Conservation (phyloP, 352 stramenopile genomes). For the Elongisporangium undulatum region DNA sequence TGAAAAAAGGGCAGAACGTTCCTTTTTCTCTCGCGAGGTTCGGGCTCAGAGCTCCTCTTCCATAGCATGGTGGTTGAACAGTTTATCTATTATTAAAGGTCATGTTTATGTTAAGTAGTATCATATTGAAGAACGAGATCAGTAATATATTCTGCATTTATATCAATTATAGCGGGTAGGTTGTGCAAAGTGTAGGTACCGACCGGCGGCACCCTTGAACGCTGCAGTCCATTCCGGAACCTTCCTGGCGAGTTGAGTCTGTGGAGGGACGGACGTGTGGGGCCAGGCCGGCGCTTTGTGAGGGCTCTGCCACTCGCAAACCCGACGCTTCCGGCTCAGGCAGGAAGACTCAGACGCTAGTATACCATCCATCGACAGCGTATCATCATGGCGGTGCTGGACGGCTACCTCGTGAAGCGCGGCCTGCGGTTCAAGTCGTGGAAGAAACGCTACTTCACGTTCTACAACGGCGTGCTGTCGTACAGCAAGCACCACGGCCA, state of each 20-base stretch:
- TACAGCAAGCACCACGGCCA: conserved; percentile 54
- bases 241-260: background rate
- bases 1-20: background rate
- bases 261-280: background rate
- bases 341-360: background rate
- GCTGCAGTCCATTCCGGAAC: background rate
- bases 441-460: conserved; percentile 65
- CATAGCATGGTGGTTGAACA: background rate
- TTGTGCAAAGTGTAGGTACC: background rate
- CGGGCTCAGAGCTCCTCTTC: background rate
- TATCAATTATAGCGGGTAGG: background rate
- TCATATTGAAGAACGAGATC: background rate
- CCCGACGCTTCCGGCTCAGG: background rate
- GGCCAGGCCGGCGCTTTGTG: too few relatives aligned
- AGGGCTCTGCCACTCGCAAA: background rate
- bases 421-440: conserved; percentile 63
- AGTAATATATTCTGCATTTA: background rate
- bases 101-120: background rate
- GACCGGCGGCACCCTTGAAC: background rate
- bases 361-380: too few relatives aligned
- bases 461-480: conserved; percentile 53
- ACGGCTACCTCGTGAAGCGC: conserved; percentile 57
- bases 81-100: background rate
- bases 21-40: background rate
- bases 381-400: conserved; percentile 5